Percentiles rank a stretch among this genome's conserved stretches.
These are phyloP conservation scores for Eremomyces bilateralis DNA, from an alignment of 495 filamentous ascomycete genomes.

Conservation along the genomic window DNA sequence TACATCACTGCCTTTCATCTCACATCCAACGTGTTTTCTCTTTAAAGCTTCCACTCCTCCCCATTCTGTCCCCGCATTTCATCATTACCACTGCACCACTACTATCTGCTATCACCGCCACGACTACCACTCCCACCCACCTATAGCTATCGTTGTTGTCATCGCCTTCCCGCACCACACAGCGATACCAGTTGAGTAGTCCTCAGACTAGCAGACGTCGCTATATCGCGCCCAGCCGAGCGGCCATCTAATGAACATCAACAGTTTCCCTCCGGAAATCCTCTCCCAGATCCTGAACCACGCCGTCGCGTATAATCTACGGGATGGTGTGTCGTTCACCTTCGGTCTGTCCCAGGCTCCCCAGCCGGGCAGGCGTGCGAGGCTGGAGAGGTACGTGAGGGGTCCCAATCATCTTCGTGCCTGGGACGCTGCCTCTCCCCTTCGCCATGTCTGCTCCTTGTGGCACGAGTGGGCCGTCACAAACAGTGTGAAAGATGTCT, in stretches of 20 bases:
- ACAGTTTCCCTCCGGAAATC: slow-evolving; percentile 28
- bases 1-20: no score
- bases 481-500: slow-evolving; percentile 26
- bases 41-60: no score
- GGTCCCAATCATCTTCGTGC: slow-evolving; percentile 26
- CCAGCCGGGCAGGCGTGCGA: slow-evolving; percentile 18
- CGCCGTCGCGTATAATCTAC: slow-evolving; percentile 23
- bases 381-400: slow-evolving; percentile 25
- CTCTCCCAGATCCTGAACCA: slow-evolving; percentile 26
- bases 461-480: slow-evolving; percentile 33
- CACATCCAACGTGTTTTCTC: no score
- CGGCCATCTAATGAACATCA: slow-evolving; percentile 25
- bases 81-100: no score
- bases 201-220: no score
- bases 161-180: no score
- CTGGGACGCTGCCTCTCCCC: slow-evolving; percentile 25
- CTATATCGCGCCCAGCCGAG: no score
- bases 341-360: slow-evolving; percentile 28
- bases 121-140: no score
- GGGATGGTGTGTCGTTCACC: slow-evolving; percentile 23
- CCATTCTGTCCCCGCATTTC: no score
- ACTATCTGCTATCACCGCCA: no score
- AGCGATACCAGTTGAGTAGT: no score
- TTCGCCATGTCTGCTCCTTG: slow-evolving; percentile 24
- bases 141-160: no score